These are phyloP conservation scores for Patellaria atrata DNA, from an alignment of 495 filamentous ascomycete species.

Conservation along the genomic window DNA sequence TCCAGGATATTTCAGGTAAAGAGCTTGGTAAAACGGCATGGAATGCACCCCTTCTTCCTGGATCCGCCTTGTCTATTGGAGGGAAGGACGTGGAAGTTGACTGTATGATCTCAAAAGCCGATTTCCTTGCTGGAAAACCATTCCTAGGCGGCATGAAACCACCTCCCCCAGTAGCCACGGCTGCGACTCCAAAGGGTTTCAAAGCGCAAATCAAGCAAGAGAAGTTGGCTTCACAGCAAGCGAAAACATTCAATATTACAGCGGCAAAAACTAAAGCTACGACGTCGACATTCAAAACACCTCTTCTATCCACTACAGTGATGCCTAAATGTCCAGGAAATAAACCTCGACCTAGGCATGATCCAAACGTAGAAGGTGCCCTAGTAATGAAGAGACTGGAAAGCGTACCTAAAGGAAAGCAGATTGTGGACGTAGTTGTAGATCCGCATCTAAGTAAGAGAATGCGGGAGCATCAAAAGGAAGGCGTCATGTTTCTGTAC, in stretches of 20 bases:
- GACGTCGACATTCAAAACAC: slow-evolving; percentile 41
- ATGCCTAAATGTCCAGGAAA: slow-evolving; percentile 29
- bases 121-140: slow-evolving; percentile 45
- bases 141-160: slow-evolving; percentile 31
- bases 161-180: slow-evolving; percentile 4
- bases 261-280: slow-evolving; percentile 11
- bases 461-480: slow-evolving; percentile 60
- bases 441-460: slow-evolving; percentile 55
- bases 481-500: slow-evolving; percentile 66
- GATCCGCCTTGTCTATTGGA: slow-evolving; percentile 46
- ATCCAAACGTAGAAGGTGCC: slow-evolving; percentile 44
- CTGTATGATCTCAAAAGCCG: slow-evolving; percentile 43
- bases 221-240: slow-evolving; percentile 14
- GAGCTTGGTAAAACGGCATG: slow-evolving; percentile 49
- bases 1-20: slow-evolving; percentile 52
- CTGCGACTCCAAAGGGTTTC: not conserved
- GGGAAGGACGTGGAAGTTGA: slow-evolving; percentile 70
- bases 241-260: slow-evolving; percentile 12
- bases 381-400: slow-evolving; percentile 56
- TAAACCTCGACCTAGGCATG: slow-evolving; percentile 49
- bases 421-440: slow-evolving; percentile 66
- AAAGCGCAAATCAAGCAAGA: slow-evolving; percentile 16
- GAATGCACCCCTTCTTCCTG: slow-evolving; percentile 41
- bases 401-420: slow-evolving; percentile 44
- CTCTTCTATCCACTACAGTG: slow-evolving; percentile 41